Percentiles rank a stretch among this genome's conserved stretches.
phyloP scores from a whole-genome alignment of 164 flowering plant genomes.

The Dillenia turbinata region DNA sequence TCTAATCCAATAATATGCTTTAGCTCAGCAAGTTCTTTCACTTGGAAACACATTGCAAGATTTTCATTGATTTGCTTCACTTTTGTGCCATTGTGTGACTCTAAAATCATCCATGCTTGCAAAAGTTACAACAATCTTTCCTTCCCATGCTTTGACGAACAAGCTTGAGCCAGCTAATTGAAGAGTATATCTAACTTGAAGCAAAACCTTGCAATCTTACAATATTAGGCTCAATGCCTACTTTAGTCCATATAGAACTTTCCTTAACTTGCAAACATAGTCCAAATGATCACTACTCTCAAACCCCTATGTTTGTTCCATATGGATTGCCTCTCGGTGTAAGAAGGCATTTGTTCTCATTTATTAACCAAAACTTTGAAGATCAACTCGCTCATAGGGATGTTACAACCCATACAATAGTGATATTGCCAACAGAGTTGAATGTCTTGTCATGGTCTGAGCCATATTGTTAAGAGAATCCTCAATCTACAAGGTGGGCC shows the following conservation, averaged over 20 bases:
- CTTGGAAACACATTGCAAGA: not conserved
- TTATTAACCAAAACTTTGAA: no score
- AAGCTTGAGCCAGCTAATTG: not conserved
- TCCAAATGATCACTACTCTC: no score
- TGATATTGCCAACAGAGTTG: no score
- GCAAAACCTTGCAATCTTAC: not conserved
- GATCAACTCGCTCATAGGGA: no score
- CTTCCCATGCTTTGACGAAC: not conserved
- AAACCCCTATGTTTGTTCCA: no score
- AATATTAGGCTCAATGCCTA: conserved; percentile 1
- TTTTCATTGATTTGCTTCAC: not conserved
- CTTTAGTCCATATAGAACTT: conserved; percentile 1
- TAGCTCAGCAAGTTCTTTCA: conserved; percentile 1
- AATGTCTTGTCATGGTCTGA: no score
- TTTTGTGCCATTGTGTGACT: not conserved
- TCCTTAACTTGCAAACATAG: not conserved
- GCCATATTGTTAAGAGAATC: no score
- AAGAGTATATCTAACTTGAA: not conserved
- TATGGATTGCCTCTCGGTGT: no score
- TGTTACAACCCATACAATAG: no score
- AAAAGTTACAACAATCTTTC: not conserved
- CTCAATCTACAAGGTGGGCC: no score
- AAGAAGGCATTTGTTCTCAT: no score
- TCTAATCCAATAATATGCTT: conserved; percentile 1
- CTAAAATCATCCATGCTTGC: not conserved